Conservation (phyloP, 257 asterid species). For the Solanum piurae region DNA sequence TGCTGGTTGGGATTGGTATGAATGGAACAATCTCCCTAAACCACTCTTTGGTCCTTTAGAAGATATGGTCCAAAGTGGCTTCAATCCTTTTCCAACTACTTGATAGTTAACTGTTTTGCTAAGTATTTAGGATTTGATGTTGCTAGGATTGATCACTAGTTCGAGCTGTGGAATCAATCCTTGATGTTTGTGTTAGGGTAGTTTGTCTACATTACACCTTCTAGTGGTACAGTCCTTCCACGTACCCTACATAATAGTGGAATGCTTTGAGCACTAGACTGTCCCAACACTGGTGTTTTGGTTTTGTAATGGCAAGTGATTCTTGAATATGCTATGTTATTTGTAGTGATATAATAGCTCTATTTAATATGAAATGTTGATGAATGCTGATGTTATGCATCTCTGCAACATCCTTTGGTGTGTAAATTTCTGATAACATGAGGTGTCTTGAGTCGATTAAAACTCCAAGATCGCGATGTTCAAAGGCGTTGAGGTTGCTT, state of each 20-base stretch:
- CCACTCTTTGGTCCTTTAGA: constrained; percentile 48
- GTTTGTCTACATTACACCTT: background rate
- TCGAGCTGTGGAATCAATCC: rapidly evolving
- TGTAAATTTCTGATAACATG: background rate
- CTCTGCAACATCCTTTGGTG: background rate
- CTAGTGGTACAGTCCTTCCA: background rate
- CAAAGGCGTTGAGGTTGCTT: background rate
- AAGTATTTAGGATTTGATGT: background rate
- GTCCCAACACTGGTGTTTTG: background rate
- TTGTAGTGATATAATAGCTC: background rate
- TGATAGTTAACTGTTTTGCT: background rate
- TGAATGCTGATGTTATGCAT: background rate
- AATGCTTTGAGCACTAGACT: background rate
- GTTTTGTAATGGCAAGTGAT: background rate
- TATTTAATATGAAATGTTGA: background rate
- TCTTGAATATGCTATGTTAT: background rate
- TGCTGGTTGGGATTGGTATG: constrained; percentile 79
- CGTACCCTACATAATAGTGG: background rate
- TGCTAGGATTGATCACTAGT: background rate
- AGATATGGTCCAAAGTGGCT: constrained; percentile 31
- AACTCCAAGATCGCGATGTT: background rate
- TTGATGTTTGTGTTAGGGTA: background rate
- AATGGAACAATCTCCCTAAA: constrained; percentile 52
- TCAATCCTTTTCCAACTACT: constrained; percentile 26
- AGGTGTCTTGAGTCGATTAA: background rate